Conservation (phyloP, 768 basidiomycete genomes). For the Suillus americanus region DNA sequence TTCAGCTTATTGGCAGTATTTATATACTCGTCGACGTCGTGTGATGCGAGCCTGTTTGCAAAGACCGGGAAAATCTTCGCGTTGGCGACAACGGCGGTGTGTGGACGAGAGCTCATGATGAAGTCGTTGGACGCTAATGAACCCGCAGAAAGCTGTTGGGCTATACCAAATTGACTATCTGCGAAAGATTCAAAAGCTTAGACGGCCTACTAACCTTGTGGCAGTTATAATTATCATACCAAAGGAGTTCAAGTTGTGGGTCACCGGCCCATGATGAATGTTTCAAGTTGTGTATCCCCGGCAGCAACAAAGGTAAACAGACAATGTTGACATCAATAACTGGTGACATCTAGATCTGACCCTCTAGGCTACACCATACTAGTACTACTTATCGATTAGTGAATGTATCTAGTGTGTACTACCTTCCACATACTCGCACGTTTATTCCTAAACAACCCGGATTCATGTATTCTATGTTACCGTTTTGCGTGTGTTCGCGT, state of each 20-base stretch:
- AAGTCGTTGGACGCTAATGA: background rate
- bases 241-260: slow-evolving; percentile 1
- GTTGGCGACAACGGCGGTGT: slow-evolving; percentile 26
- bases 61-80: slow-evolving; percentile 40
- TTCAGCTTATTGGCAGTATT: slow-evolving; percentile 37
- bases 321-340: too few species aligned
- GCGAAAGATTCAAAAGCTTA: background rate
- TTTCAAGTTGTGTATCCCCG: too few species aligned
- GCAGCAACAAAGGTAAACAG: too few species aligned
- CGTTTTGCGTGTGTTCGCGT: background rate
- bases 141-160: background rate
- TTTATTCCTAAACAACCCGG: background rate
- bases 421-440: background rate
- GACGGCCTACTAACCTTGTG: background rate
- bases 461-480: background rate
- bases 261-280: background rate
- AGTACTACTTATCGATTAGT: background rate
- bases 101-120: slow-evolving; percentile 5
- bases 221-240: background rate
- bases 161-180: background rate
- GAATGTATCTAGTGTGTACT: background rate
- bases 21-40: slow-evolving; percentile 23
- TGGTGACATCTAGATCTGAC: background rate
- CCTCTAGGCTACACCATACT: too few species aligned
- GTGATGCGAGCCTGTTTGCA: slow-evolving; percentile 31